A percentile compares a stretch with the other conserved stretches of the same genome.
phyloP scores from a whole-genome alignment of 139 green algal genomes.

The Chlorella vulgaris region DNA sequence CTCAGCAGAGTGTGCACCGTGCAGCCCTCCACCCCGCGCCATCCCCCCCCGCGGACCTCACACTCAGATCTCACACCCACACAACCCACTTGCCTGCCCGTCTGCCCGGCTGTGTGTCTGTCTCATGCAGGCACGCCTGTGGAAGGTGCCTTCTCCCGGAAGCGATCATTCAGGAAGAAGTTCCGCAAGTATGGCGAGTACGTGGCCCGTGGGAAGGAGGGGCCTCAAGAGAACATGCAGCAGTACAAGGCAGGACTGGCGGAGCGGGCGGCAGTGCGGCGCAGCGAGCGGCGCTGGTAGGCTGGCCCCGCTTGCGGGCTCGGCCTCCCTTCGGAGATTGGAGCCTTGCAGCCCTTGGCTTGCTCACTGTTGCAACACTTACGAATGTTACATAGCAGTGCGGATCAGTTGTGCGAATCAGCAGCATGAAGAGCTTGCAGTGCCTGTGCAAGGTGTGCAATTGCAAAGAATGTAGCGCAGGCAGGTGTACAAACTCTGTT shows the following conservation, averaged over 20 bases:
- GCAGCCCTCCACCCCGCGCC: no score
- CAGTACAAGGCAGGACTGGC: neutral
- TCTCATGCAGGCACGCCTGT: constrained; percentile 62
- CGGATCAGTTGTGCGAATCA: no score
- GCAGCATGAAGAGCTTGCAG: no score
- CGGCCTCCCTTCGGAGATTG: neutral
- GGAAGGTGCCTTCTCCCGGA: constrained; percentile 92
- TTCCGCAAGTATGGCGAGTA: constrained; percentile 83
- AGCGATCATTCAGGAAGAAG: constrained; percentile 92
- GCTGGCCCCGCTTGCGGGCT: neutral
- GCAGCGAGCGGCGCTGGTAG: neutral
- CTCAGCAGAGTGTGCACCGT: no score
- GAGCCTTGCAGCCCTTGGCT: neutral
- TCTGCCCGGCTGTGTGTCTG: neutral
- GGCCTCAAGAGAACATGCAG: neutral
- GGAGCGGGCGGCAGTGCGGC: neutral
- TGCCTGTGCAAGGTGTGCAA: no score
- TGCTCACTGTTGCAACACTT: neutral
- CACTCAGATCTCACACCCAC: neutral
- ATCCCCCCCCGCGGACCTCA: no score
- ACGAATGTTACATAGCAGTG: no score
- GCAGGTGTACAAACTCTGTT: no score
- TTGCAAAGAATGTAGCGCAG: no score
- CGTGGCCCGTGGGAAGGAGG: constrained; percentile 71
- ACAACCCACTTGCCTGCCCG: no score